phyloP scores from a whole-genome alignment of 768 basidiomycete species.

The Amanita exitialis region DNA sequence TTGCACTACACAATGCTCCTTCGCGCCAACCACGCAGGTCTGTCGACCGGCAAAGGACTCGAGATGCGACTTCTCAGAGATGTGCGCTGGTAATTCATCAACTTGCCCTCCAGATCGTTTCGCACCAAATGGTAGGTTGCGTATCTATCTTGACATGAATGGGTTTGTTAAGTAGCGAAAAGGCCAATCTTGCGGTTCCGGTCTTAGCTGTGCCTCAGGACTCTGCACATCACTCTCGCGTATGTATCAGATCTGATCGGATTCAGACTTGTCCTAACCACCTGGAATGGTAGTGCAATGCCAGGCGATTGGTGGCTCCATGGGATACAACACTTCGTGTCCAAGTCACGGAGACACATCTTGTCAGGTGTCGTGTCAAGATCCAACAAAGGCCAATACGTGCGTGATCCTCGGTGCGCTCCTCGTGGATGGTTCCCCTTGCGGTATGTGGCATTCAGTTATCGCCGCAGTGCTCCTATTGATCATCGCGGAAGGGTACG shows the following conservation, averaged over 20 bases:
- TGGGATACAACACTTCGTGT: conserved; percentile 61
- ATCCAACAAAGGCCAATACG: conserved; percentile 46
- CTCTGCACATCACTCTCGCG: conserved; percentile 68
- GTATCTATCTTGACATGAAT: conserved; percentile 1
- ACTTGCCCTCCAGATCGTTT: conserved; percentile 60
- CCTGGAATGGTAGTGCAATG: conserved; percentile 52
- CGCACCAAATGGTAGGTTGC: conserved; percentile 47
- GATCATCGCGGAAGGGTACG: conserved; percentile 40
- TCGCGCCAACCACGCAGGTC: conserved; percentile 56
- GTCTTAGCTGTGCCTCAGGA: conserved; percentile 68
- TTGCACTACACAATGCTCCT: conserved; percentile 60
- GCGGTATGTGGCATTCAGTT: conserved; percentile 33
- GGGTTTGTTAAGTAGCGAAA: not conserved
- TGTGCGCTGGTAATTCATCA: conserved; percentile 66
- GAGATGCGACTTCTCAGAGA: conserved; percentile 62
- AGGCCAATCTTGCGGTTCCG: conserved; percentile 62
- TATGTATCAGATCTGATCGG: conserved; percentile 18
- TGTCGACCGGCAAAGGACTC: conserved; percentile 62
- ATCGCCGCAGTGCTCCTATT: conserved; percentile 5
- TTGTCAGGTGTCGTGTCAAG: conserved; percentile 76
- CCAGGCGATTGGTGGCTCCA: conserved; percentile 56
- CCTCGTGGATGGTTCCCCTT: conserved; percentile 76
- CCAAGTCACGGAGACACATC: conserved; percentile 49
- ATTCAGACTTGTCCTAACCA: conserved; percentile 8
- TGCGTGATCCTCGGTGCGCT: conserved; percentile 64